A percentile compares a stretch with the other conserved stretches of the same genome.
Conservation (phyloP, 345 rosid species). For the Luvunga scandens region DNA sequence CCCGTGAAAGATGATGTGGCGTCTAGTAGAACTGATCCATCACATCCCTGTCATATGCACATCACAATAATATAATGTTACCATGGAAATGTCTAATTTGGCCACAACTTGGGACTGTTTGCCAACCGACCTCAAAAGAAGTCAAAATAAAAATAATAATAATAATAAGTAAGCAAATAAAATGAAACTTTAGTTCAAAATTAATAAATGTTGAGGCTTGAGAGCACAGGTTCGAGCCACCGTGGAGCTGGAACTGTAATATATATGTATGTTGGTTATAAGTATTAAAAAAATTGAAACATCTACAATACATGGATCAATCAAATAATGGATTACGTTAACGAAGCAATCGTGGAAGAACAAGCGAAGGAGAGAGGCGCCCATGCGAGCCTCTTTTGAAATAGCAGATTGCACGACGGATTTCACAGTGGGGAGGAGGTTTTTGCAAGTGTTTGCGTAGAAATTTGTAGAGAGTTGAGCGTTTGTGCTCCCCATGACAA, state of each 20-base stretch:
- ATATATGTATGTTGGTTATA: too few species aligned
- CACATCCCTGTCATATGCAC: conserved; percentile 58
- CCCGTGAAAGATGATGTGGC: conserved; percentile 77
- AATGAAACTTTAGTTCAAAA: too few species aligned
- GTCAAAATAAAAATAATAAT: not conserved
- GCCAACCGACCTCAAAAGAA: not conserved
- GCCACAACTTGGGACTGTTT: not conserved
- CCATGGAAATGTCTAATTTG: not conserved
- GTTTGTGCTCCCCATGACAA: conserved; percentile 28
- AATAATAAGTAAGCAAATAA: not conserved
- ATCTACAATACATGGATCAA: too few species aligned
- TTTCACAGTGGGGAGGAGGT: conserved; percentile 46
- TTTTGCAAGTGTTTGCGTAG: conserved; percentile 68
- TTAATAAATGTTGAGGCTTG: too few species aligned
- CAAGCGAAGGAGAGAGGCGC: conserved; percentile 82
- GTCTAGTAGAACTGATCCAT: conserved; percentile 77
- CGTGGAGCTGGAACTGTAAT: too few species aligned
- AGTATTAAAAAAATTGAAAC: too few species aligned
- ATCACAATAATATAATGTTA: not conserved
- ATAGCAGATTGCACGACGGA: conserved; percentile 54
- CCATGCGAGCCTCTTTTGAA: conserved; percentile 52
- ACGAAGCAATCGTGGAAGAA: conserved; percentile 95
- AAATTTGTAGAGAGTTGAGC: conserved; percentile 73
- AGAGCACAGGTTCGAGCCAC: too few species aligned
- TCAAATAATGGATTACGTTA: conserved; percentile 43